Evolutionary conservation across 2,329 filamentous ascomycete genomes (phyloP).

Genomic region (Amesomyces nigricolor): DNA sequence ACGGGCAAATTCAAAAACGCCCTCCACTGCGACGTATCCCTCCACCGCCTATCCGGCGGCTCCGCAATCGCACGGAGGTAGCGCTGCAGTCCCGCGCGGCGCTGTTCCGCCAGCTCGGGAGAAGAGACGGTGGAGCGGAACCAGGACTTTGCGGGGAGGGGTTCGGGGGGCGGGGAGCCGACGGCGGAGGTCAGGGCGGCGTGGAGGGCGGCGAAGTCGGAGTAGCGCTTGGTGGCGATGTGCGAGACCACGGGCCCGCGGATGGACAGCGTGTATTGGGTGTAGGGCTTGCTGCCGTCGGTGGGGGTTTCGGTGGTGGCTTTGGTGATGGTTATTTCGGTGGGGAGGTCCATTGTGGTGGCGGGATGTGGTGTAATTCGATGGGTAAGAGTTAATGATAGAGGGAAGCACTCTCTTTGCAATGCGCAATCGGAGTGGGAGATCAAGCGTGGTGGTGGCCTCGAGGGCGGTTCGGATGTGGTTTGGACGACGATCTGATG

Average conservation of each 20-base stretch:
- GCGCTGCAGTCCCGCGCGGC: slow-evolving; percentile 61
- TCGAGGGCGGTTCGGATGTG: not conserved
- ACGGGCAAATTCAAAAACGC: slow-evolving; percentile 64
- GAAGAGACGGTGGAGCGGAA: slow-evolving; percentile 66
- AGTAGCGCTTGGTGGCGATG: slow-evolving; percentile 75
- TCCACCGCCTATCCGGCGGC: slow-evolving; percentile 69
- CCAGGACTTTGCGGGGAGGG: slow-evolving; percentile 71
- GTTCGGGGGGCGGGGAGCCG: slow-evolving; percentile 57
- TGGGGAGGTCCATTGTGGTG: slow-evolving; percentile 47
- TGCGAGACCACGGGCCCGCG: slow-evolving; percentile 71
- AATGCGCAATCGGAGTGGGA: no score
- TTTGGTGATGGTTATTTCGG: slow-evolving; percentile 63
- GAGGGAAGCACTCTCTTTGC: no score
- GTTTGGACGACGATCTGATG: not conserved
- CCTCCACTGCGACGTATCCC: slow-evolving; percentile 66
- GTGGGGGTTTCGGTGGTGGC: slow-evolving; percentile 48
- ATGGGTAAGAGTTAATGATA: no score
- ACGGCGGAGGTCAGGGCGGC: slow-evolving; percentile 53
- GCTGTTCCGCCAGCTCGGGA: slow-evolving; percentile 62
- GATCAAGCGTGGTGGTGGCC: not conserved
- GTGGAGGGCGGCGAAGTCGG: slow-evolving; percentile 68
- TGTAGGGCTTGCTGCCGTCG: slow-evolving; percentile 60
- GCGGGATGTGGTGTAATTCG: slow-evolving; percentile 34
- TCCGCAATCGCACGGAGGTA: slow-evolving; percentile 70
- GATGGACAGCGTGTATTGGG: slow-evolving; percentile 72